Base-by-base conservation (phyloP, 2,329 filamentous ascomycete species). In the Bipolaris sorokiniana region DNA sequence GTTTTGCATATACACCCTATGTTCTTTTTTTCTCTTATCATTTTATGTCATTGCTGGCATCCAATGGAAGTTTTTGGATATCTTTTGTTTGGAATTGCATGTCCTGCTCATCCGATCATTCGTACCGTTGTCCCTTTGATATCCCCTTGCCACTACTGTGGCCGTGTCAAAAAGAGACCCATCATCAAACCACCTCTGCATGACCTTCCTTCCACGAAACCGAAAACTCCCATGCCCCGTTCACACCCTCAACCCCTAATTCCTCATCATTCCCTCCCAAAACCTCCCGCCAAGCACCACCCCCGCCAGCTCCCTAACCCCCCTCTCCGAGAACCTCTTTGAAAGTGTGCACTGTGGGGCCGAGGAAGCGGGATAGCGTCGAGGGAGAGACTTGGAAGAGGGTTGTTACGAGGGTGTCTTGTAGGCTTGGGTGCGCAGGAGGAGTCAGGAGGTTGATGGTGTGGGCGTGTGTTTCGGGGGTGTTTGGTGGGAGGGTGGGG, bases 371-470 rank as follows among this genome's bases (percentile, higher is more conserved):
- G 1, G 37, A 31, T 1, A 66, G 59, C 0, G 23, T 26, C 7
- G 1, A 28, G 0, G 62, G 51, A 0, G 64, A 62, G 0, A 54
- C 7, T 33, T 48, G 57, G 47, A 48, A 61, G 0, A 69, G 64
- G 0, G 59, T 58, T 1, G 63, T 68, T 9, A 48, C 63, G 7
- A 68, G 15, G 1, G 62, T 62, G 37, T 69, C 59, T 44, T 69
- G 62, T 0, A 68, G 56, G n/a, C n/a, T n/a, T n/a, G n/a, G n/a
- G n/a, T n/a, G n/a, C n/a, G n/a, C n/a, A n/a, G n/a, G n/a, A n/a
- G n/a, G n/a, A n/a, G n/a, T n/a, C n/a, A n/a, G n/a, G 2, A 67
- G 48, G 7, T 63, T 41, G 49, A 62, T 34, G 31, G 63, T 58
- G 31, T 59, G 62, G 1, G 56, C 55, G 16, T 62, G 52, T 0